phyloP scores from a whole-genome alignment of 306 rosid genomes.

The peach (Prunus persica) region DNA sequence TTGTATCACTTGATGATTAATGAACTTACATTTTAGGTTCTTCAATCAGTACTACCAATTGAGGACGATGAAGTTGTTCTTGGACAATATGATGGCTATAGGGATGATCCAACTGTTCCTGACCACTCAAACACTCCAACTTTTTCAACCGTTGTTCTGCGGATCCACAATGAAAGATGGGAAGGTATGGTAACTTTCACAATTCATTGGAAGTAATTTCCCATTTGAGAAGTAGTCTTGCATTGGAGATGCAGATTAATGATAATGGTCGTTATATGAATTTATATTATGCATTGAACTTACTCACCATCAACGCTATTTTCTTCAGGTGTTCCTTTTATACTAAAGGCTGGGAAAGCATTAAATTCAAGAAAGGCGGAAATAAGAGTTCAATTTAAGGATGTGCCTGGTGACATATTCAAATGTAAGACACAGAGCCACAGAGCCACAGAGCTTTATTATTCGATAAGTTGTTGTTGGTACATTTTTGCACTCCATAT shows the following conservation, averaged over 20 bases:
- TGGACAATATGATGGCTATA: conserved; percentile 96
- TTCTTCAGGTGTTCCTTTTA: conserved; percentile 83
- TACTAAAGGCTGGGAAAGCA: conserved; percentile 96
- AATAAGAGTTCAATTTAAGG: conserved; percentile 92
- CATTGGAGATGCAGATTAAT: not conserved
- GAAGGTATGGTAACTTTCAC: conserved; percentile 54
- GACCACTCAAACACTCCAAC: conserved; percentile 93
- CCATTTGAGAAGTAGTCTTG: not conserved
- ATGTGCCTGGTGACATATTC: conserved; percentile 98
- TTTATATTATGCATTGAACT: conserved; percentile 13
- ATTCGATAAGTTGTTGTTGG: not conserved
- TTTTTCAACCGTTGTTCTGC: conserved; percentile 77
- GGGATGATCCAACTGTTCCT: conserved; percentile 94
- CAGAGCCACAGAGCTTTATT: conserved; percentile 26
- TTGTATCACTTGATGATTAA: conserved; percentile 16
- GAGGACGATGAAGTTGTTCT: conserved; percentile 81
- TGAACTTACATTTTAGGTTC: conserved; percentile 59
- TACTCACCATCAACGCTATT: conserved; percentile 9
- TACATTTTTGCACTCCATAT: not conserved
- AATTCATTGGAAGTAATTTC: conserved; percentile 14
- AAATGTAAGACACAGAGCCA: conserved; percentile 58
- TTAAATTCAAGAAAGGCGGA: conserved; percentile 86
- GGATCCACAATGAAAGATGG: conserved; percentile 97
- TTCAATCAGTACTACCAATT: conserved; percentile 83
- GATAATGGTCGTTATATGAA: not conserved